phyloP scores from a whole-genome alignment of 805 yeast species.

The Tetrapisispora taiwanensis region DNA sequence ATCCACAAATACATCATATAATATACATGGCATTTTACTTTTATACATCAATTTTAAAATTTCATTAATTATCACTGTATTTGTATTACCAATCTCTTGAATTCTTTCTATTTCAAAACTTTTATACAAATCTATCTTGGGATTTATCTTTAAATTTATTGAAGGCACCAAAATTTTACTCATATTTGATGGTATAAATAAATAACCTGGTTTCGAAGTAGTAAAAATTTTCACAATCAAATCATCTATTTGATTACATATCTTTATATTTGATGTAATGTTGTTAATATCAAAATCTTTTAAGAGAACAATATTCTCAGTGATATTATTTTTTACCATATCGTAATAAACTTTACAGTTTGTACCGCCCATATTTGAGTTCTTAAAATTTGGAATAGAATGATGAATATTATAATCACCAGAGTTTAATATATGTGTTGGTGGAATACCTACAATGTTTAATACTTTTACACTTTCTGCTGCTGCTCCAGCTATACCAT shows the following conservation, averaged over 20 bases:
- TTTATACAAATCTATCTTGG: conserved; percentile 9
- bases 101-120: not conserved
- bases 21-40: conserved; percentile 49
- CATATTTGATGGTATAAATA: conserved; percentile 67
- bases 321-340: conserved; percentile 44
- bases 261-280: conserved; percentile 18
- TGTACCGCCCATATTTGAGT: conserved; percentile 38
- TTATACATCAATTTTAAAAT: conserved; percentile 44
- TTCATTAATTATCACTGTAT: conserved; percentile 27
- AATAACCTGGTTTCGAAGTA: conserved; percentile 69
- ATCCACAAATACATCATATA: conserved; percentile 62
- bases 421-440: conserved; percentile 5
- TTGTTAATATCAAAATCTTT: conserved; percentile 16
- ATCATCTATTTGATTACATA: conserved; percentile 50
- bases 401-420: conserved; percentile 41
- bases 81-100: not conserved
- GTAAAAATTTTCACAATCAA: conserved; percentile 47
- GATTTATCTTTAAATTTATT: conserved; percentile 11
- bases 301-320: conserved; percentile 47
- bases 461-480: conserved; percentile 73
- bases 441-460: conserved; percentile 62
- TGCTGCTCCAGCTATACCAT: conserved; percentile 74
- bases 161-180: conserved; percentile 31
- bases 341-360: conserved; percentile 59
- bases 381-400: conserved; percentile 40